Evolutionary conservation across 352 stramenopile species (phyloP).

Genomic region (Blastocystis sp.): DNA sequence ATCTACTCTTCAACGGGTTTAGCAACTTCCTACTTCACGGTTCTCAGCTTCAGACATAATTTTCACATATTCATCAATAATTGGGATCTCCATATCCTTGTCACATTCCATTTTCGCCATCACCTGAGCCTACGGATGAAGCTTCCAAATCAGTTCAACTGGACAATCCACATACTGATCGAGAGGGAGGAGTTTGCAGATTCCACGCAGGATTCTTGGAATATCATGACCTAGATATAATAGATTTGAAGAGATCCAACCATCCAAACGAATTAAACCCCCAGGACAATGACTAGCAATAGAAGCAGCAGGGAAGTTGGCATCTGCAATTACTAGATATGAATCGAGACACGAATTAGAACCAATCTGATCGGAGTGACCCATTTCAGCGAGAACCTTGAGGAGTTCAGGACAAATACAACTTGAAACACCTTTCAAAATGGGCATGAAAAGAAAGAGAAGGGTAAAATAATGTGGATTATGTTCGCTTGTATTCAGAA

Average conservation of each 20-base stretch:
- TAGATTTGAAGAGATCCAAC: neutral
- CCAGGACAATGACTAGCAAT: constrained; percentile 62
- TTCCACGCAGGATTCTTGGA: constrained; percentile 61
- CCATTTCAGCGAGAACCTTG: constrained; percentile 59
- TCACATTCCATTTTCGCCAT: constrained; percentile 68
- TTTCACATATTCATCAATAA: constrained; percentile 66
- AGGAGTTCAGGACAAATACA: constrained; percentile 57
- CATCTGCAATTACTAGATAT: constrained; percentile 50
- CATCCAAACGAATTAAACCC: constrained; percentile 67
- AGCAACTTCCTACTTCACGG: neutral
- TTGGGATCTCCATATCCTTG: constrained; percentile 67
- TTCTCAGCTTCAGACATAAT: constrained; percentile 61
- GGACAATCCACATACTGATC: constrained; percentile 68
- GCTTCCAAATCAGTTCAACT: neutral
- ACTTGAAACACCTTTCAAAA: constrained; percentile 65
- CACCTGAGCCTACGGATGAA: constrained; percentile 17
- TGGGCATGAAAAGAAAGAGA: constrained; percentile 37
- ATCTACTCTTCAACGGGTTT: constrained; percentile 6
- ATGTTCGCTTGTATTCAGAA: no score
- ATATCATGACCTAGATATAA: constrained; percentile 46
- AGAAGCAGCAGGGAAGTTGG: constrained; percentile 62
- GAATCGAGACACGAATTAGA: neutral
- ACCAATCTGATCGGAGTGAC: constrained; percentile 67
- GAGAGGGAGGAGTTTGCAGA: constrained; percentile 62
- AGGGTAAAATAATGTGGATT: neutral